phyloP scores from a whole-genome alignment of 1,139 yeast genomes.

The Candida albicans region DNA sequence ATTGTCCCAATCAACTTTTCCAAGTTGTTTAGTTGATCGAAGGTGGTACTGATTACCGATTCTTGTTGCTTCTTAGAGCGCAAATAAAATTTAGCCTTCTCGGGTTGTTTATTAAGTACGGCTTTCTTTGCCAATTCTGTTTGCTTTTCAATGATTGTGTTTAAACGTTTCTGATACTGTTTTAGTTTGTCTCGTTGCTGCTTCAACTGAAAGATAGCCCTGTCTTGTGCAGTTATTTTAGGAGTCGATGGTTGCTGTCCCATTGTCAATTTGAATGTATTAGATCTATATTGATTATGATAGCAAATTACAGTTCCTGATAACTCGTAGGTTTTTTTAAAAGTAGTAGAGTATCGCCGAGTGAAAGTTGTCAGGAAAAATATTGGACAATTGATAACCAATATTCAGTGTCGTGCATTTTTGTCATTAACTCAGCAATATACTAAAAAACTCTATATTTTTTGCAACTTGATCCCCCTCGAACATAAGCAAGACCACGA shows the following conservation, averaged over 20 bases:
- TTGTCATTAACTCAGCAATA: too few relatives aligned
- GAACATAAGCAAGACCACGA: too few relatives aligned
- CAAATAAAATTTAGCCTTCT: constrained; percentile 68
- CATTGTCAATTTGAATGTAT: constrained; percentile 21
- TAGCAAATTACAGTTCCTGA: background rate
- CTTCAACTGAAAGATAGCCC: constrained; percentile 81
- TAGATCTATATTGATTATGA: background rate
- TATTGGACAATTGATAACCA: too few relatives aligned
- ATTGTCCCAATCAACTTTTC: constrained; percentile 74
- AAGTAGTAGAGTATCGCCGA: too few relatives aligned
- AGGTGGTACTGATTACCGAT: constrained; percentile 63
- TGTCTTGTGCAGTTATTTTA: constrained; percentile 77
- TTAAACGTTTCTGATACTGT: constrained; percentile 68
- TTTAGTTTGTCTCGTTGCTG: constrained; percentile 82
- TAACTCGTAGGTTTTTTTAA: background rate
- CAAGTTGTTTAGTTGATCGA: constrained; percentile 72
- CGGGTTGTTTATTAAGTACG: constrained; percentile 51
- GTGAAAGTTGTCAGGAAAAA: too few relatives aligned
- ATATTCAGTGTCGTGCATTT: too few relatives aligned
- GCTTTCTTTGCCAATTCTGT: constrained; percentile 58
- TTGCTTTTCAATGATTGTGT: constrained; percentile 57
- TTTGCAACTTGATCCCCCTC: too few relatives aligned
- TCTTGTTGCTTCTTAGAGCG: constrained; percentile 82
- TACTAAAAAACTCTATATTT: too few relatives aligned
- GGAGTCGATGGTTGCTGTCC: constrained; percentile 50